Percentiles rank a stretch among this genome's conserved stretches.
These are phyloP conservation scores for Samsoniella hepiali DNA, from an alignment of 2,329 filamentous ascomycete species.

Conservation along the genomic window DNA sequence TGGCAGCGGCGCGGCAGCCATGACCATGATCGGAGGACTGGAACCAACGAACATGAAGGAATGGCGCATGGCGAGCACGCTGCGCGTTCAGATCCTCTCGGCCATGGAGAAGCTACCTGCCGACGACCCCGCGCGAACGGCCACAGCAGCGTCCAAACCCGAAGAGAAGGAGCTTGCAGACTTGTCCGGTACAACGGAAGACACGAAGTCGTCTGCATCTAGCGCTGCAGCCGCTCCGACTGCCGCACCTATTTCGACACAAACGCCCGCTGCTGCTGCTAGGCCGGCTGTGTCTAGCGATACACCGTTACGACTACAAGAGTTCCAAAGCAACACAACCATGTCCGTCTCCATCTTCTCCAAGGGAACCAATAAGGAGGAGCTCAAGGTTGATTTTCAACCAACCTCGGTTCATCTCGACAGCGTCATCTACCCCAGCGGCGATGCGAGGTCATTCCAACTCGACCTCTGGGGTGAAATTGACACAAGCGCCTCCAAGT, in stretches of 20 bases:
- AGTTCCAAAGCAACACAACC: conserved; percentile 35
- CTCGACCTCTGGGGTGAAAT: conserved; percentile 65
- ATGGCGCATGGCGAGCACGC: conserved; percentile 42
- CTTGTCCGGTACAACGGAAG: neutral
- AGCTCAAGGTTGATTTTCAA: conserved; percentile 37
- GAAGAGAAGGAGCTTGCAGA: conserved; percentile 30
- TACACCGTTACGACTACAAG: conserved; percentile 29
- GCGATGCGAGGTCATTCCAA: conserved; percentile 60
- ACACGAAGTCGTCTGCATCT: conserved; percentile 20
- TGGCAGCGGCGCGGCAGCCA: neutral
- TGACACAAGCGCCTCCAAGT: conserved; percentile 57
- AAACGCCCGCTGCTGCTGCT: conserved; percentile 3
- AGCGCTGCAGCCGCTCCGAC: neutral
- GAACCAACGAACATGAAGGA: conserved; percentile 23
- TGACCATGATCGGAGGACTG: conserved; percentile 2
- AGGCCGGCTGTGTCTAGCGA: conserved; percentile 23
- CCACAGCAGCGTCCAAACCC: conserved; percentile 36
- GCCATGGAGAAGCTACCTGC: conserved; percentile 43
- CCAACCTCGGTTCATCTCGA: conserved; percentile 28
- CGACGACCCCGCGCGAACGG: conserved; percentile 45
- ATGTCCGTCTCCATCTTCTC: conserved; percentile 42
- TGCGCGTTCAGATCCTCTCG: conserved; percentile 47
- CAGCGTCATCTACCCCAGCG: conserved; percentile 35
- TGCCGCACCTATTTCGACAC: neutral
- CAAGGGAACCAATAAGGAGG: conserved; percentile 40